Conservation (phyloP, 495 filamentous ascomycete genomes). For the Pyrenopolyporus hunteri region DNA sequence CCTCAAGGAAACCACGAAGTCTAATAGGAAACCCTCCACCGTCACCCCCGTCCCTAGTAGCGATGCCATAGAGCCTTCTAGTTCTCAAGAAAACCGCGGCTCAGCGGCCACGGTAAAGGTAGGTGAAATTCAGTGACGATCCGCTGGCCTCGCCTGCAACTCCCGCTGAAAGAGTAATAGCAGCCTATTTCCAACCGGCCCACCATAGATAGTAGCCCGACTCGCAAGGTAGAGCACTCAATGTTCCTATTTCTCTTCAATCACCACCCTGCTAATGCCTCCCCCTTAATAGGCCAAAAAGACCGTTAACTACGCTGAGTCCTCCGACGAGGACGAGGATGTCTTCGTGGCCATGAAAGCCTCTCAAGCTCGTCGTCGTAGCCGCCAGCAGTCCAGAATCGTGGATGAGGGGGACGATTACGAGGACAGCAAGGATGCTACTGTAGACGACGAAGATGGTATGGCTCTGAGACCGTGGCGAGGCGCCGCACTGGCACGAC, state of each 20-base stretch:
- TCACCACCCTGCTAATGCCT: background rate
- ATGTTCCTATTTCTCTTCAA: background rate
- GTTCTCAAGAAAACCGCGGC: slow-evolving; percentile 61
- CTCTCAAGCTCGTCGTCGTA: slow-evolving; percentile 39
- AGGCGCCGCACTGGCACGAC: background rate
- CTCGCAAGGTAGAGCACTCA: slow-evolving; percentile 57
- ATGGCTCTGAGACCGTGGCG: slow-evolving; percentile 23
- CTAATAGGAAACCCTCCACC: slow-evolving; percentile 53
- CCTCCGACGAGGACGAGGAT: slow-evolving; percentile 66
- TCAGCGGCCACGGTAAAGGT: slow-evolving; percentile 52
- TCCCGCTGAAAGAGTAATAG: slow-evolving; percentile 47
- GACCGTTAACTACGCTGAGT: slow-evolving; percentile 69
- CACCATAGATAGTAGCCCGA: slow-evolving; percentile 60
- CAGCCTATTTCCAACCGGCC: slow-evolving; percentile 32
- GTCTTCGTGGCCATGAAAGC: slow-evolving; percentile 55
- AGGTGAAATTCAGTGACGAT: slow-evolving; percentile 45
- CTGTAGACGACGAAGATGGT: slow-evolving; percentile 68
- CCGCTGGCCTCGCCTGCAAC: slow-evolving; percentile 45
- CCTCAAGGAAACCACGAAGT: slow-evolving; percentile 53
- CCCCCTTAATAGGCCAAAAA: slow-evolving; percentile 53
- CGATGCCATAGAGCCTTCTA: slow-evolving; percentile 64
- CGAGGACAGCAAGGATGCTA: slow-evolving; percentile 64
- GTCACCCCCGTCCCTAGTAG: slow-evolving; percentile 83
- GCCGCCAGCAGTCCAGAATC: slow-evolving; percentile 43
- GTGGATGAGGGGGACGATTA: slow-evolving; percentile 69